A percentile compares a stretch with the other conserved stretches of the same genome.
These are phyloP conservation scores for Ceriops tagal DNA, from an alignment of 345 rosid genomes.

Conservation along the genomic window DNA sequence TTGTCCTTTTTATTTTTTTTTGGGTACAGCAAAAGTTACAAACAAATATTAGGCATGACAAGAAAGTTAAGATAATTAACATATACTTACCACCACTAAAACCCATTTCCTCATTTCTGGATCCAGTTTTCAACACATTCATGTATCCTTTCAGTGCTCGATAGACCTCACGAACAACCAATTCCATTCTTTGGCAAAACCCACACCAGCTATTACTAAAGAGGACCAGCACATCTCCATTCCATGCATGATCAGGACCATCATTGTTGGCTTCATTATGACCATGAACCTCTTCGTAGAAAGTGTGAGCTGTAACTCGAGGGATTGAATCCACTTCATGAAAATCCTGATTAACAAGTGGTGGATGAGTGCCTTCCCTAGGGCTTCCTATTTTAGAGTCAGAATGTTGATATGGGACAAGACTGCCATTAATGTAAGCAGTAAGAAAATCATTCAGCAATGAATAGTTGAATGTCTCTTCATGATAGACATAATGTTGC, in stretches of 20 bases:
- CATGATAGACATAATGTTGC: conserved; percentile 60
- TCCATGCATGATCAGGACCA: conserved; percentile 38
- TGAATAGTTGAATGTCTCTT: conserved; percentile 41
- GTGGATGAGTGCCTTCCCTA: conserved; percentile 54
- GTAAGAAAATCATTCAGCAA: conserved; percentile 48
- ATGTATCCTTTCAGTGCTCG: conserved; percentile 55
- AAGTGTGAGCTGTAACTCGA: conserved; percentile 48
- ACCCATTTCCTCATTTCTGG: conserved; percentile 31
- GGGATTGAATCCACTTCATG: conserved; percentile 77
- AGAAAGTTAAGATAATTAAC: conserved; percentile 5
- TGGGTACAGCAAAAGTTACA: background rate
- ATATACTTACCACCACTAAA: conserved; percentile 42
- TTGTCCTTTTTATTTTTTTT: no score
- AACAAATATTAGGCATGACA: background rate
- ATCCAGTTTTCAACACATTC: conserved; percentile 37
- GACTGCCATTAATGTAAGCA: conserved; percentile 56
- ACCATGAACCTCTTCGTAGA: conserved; percentile 56
- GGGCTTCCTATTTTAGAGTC: conserved; percentile 42
- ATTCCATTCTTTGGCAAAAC: conserved; percentile 93
- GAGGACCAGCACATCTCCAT: conserved; percentile 80
- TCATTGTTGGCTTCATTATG: conserved; percentile 42
- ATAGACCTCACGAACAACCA: conserved; percentile 76
- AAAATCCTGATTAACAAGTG: conserved; percentile 78
- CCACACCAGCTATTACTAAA: conserved; percentile 89
- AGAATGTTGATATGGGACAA: conserved; percentile 59